phyloP scores from a whole-genome alignment of 768 basidiomycete genomes.

The Cantharellus anzutake region DNA sequence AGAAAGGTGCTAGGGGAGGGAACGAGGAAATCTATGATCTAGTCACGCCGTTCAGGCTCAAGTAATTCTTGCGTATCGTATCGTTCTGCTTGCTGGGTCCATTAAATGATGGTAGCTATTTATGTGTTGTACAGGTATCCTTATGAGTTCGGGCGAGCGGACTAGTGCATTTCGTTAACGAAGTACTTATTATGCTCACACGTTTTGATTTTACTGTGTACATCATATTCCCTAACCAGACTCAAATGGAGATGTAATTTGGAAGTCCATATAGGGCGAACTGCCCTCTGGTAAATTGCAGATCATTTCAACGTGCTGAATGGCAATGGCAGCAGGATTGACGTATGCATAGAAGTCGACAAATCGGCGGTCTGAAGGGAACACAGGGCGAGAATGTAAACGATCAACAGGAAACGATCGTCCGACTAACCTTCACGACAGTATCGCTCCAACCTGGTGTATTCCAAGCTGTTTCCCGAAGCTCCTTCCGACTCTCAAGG shows the following conservation, averaged over 20 bases:
- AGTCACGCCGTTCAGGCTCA: not conserved
- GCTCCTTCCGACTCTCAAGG: conserved; percentile 64
- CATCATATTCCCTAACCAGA: too few species aligned
- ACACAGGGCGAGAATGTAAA: not conserved
- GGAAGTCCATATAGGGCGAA: too few species aligned
- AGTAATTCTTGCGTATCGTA: not conserved
- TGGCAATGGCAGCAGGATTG: conserved; percentile 58
- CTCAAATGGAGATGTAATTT: too few species aligned
- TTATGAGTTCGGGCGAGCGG: too few species aligned
- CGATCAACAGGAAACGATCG: not conserved
- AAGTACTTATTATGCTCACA: too few species aligned
- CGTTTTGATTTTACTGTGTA: too few species aligned
- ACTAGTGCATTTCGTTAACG: too few species aligned
- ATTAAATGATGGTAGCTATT: too few species aligned
- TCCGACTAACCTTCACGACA: conserved; percentile 53
- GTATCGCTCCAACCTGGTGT: conserved; percentile 92
- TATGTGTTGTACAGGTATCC: too few species aligned
- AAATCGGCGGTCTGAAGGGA: conserved; percentile 67
- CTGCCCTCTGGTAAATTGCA: too few species aligned
- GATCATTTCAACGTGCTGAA: conserved; percentile 47
- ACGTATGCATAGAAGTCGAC: conserved; percentile 69
- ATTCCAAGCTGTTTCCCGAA: conserved; percentile 81
- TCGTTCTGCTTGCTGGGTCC: too few species aligned
- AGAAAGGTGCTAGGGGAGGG: not conserved
- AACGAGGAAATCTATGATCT: not conserved